Base-by-base conservation (phyloP, 2,329 filamentous ascomycete genomes). In the Diaporthe citriasiana region DNA sequence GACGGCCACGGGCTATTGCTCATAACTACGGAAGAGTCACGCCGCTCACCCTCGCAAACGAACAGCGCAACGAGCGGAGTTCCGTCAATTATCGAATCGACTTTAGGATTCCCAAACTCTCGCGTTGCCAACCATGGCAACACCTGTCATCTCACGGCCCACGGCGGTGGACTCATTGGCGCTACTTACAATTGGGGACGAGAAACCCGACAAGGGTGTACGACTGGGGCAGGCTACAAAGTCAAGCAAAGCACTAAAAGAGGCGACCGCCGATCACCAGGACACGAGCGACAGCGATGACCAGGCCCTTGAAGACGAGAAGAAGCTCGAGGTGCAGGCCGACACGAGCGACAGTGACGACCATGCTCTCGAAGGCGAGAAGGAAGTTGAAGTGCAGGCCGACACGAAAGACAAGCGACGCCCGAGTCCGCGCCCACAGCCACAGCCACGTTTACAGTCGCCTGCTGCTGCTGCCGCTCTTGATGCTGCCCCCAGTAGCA, bases 21-120 rank as follows among this genome's bases (percentile, higher is more conserved):
- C 70, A 71, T 35, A 27, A 40, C 69, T 17, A 60, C n/a, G 35
- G 42, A 70, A 59, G 73, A 74, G 73, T 74, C 73, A 74, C 70
- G 40, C 73, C 70, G 69, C 33, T 40, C 19, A 35, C 45, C 40
- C 27, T 30, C 12, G 45, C 56, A 42, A 63, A 12, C 59, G 25
- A 42, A 45, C 38, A 51, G 12, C 38, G 27, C 10, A 50, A 33
- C 70, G 27, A 38, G 19, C n/a, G 6, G 25, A 4, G 17, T 13
- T 17, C 47, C 9, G 35, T 47, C 35, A 25, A 33, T 5, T n/a
- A 25, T 47, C 2, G 10, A 50, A 4, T 50, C 50, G 57, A 57
- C 59, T 38, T 51, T 40, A n/a, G 22, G 25, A 15, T 27, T 65
- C 17, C 25, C 25, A 60, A 60, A 38, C 7, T 35, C n/a, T 40